These are phyloP conservation scores for Oryza australiensis DNA, from an alignment of 176 grass and related monocot genomes.

Conservation along the genomic window DNA sequence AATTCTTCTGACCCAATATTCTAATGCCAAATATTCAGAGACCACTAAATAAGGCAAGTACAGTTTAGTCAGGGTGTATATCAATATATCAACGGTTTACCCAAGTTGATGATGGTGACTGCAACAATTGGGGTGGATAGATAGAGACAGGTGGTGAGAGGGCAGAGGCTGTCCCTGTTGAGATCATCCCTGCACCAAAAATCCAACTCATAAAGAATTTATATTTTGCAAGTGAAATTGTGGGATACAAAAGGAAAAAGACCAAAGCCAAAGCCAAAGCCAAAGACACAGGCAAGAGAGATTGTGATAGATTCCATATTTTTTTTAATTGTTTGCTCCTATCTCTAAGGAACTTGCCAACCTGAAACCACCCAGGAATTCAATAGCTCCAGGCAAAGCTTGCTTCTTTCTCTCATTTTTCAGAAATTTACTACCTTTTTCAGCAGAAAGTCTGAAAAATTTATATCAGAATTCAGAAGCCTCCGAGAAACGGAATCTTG, in stretches of 20 bases:
- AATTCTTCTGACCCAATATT: not conserved
- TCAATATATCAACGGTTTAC: conserved; percentile 19
- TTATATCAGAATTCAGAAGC: not conserved
- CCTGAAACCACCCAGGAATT: not conserved
- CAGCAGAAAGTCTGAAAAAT: too few species aligned
- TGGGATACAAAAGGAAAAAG: not conserved
- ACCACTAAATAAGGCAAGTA: conserved; percentile 2
- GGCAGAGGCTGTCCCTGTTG: not conserved
- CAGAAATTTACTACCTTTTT: not conserved
- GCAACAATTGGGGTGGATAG: not conserved
- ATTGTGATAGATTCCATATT: conserved; percentile 17
- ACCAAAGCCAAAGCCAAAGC: conserved; percentile 1
- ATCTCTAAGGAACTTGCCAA: not conserved
- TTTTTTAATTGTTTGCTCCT: not conserved
- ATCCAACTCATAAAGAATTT: not conserved
- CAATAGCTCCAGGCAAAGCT: not conserved
- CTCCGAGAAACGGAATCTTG: not conserved
- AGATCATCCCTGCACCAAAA: conserved; percentile 30
- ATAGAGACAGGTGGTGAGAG: not conserved
- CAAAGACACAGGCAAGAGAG: conserved; percentile 12
- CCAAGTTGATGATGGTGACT: conserved; percentile 23
- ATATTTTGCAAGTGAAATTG: not conserved
- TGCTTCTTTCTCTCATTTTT: conserved; percentile 7
- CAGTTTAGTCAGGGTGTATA: not conserved
- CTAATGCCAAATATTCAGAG: not conserved